A percentile compares a stretch with the other conserved stretches of the same genome.
Conservation (phyloP, 352 stramenopile species). For the Phytophthora tubulina region DNA sequence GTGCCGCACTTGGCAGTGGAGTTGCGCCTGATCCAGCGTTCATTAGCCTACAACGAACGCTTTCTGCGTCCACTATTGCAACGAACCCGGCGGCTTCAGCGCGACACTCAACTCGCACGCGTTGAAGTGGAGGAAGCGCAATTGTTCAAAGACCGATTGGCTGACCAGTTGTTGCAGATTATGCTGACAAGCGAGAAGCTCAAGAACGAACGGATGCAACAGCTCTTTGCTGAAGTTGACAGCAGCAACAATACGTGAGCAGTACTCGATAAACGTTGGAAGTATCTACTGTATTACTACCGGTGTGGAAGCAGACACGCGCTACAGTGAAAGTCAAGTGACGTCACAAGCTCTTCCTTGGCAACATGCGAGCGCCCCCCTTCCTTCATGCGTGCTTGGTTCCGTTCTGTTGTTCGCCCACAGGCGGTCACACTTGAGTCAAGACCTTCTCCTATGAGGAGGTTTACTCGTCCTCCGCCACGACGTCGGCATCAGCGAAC, state of each 20-base stretch:
- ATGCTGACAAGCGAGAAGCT: conserved; percentile 69
- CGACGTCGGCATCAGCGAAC: conserved; percentile 54
- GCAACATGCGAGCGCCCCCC: conserved; percentile 24
- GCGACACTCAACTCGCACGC: conserved; percentile 62
- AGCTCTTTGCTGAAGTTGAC: conserved; percentile 80
- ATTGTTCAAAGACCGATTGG: conserved; percentile 78
- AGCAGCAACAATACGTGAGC: conserved; percentile 17
- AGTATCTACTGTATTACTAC: conserved; percentile 59
- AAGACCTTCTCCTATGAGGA: conserved; percentile 23
- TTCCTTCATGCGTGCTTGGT: conserved; percentile 34
- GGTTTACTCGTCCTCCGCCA: conserved; percentile 53
- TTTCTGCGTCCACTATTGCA: conserved; percentile 49
- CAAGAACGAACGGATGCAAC: conserved; percentile 80
- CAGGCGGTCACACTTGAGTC: conserved; percentile 21
- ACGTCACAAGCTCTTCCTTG: conserved; percentile 33
- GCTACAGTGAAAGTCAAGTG: conserved; percentile 35
- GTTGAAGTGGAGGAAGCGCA: conserved; percentile 78
- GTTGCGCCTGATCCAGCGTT: conserved; percentile 58
- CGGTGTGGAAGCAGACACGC: conserved; percentile 41
- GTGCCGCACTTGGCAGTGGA: conserved; percentile 65
- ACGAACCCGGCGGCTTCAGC: conserved; percentile 51
- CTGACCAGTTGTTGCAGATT: conserved; percentile 83
- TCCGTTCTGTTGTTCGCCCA: conserved; percentile 38
- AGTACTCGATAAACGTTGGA: conserved; percentile 35
- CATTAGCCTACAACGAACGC: conserved; percentile 54